Conservation (phyloP, 2,329 filamentous ascomycete species). For the Sporothrix schenckii region DNA sequence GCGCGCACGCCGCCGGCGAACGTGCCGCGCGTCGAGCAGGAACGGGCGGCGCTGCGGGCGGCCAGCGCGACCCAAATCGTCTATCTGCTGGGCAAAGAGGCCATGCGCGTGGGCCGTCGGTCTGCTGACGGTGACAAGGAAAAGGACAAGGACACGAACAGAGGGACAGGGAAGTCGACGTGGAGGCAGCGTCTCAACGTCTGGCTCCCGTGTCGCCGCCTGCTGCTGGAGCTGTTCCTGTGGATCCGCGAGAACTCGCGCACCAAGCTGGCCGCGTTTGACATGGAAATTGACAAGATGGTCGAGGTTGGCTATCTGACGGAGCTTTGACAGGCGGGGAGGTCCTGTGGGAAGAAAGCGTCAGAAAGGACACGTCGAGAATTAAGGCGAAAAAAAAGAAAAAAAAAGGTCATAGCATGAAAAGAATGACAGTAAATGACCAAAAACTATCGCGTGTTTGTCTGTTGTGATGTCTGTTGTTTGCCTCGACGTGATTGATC, state of each 20-base stretch:
- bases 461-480: too few relatives aligned
- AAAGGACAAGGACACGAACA: background rate
- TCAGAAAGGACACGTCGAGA: too few relatives aligned
- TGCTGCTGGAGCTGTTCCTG: slow-evolving; percentile 59
- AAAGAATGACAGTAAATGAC: too few relatives aligned
- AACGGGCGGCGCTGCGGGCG: slow-evolving; percentile 49
- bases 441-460: too few relatives aligned
- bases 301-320: slow-evolving; percentile 72
- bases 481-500: too few relatives aligned
- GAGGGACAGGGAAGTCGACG: background rate
- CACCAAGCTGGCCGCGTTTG: slow-evolving; percentile 66
- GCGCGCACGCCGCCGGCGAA: slow-evolving; percentile 15
- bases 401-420: too few relatives aligned
- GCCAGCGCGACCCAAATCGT: slow-evolving; percentile 55
- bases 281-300: slow-evolving; percentile 61
- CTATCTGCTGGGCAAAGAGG: slow-evolving; percentile 65
- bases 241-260: slow-evolving; percentile 68
- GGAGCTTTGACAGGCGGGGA: slow-evolving; percentile 53
- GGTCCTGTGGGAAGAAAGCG: too few relatives aligned
- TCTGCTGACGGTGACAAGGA: background rate
- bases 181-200: slow-evolving; percentile 11
- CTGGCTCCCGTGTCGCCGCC: slow-evolving; percentile 47
- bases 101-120: slow-evolving; percentile 53
- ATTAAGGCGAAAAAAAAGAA: too few relatives aligned
- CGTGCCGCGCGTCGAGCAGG: slow-evolving; percentile 35